Conservation (phyloP, 164 flowering plant genomes). For the Annona cherimola region DNA sequence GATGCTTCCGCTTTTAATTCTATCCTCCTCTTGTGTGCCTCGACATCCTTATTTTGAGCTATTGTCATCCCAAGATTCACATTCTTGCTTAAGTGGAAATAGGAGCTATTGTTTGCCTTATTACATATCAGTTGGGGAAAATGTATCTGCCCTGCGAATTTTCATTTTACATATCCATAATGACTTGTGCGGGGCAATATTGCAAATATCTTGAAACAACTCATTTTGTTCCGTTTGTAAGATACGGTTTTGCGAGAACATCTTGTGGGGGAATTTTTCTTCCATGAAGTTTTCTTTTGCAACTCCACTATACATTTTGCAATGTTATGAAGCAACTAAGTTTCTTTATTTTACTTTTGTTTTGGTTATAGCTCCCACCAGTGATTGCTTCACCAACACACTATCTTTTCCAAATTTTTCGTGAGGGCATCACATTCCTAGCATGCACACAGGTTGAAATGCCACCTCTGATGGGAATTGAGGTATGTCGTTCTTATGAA, state of each 20-base stretch:
- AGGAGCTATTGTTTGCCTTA: no score
- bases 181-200: not conserved
- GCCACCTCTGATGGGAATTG: constrained; percentile 97
- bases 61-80: no score
- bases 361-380: constrained; percentile 43
- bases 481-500: constrained; percentile 38
- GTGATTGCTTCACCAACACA: constrained; percentile 98
- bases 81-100: no score
- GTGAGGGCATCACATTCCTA: constrained; percentile 87
- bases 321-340: not conserved
- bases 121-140: no score
- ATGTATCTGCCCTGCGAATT: no score
- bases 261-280: not conserved
- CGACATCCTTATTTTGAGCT: no score
- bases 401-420: constrained; percentile 84
- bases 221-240: not conserved
- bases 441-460: constrained; percentile 96
- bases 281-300: not conserved
- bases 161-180: not conserved
- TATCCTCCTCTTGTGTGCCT: no score
- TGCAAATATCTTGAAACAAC: not conserved
- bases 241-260: not conserved
- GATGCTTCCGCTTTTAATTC: no score
- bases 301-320: not conserved
- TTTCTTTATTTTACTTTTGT: constrained; percentile 1